Percentiles rank a stretch among this genome's conserved stretches.
Conservation (phyloP, 345 rosid genomes). For the Ceriops zippeliana region DNA sequence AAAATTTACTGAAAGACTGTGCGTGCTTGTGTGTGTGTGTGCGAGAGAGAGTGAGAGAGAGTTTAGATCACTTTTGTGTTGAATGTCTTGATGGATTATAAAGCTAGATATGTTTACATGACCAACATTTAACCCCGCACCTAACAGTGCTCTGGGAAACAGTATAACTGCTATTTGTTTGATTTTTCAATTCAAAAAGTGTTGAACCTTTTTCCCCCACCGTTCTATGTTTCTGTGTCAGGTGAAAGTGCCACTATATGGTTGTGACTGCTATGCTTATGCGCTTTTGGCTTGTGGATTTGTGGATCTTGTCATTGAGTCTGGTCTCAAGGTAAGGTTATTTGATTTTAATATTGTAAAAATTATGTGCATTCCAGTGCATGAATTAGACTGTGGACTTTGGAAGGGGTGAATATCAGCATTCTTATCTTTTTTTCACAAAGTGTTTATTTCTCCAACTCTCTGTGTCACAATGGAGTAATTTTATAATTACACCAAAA, state of each 20-base stretch:
- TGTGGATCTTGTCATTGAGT: conserved; percentile 93
- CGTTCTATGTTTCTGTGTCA: conserved; percentile 19
- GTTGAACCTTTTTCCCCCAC: background rate
- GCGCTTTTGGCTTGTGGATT: conserved; percentile 93
- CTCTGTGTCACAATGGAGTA: background rate
- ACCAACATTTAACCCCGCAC: background rate
- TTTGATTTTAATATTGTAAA: no score
- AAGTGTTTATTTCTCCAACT: no score
- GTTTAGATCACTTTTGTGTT: background rate
- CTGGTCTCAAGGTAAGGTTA: conserved; percentile 72
- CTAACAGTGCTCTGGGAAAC: background rate
- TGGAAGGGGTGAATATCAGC: no score
- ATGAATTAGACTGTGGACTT: no score
- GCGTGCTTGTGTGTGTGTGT: no score
- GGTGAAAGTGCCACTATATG: conserved; percentile 91
- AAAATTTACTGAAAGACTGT: no score
- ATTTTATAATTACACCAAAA: no score
- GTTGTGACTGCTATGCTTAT: conserved; percentile 97
- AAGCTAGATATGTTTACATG: background rate
- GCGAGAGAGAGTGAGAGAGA: background rate
- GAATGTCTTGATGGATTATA: background rate
- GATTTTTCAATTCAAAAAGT: background rate
- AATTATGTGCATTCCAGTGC: no score
- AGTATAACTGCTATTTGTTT: background rate
- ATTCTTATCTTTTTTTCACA: no score